Evolutionary conservation across 495 filamentous ascomycete species (phyloP).

Genomic region (Penicillium steckii): DNA sequence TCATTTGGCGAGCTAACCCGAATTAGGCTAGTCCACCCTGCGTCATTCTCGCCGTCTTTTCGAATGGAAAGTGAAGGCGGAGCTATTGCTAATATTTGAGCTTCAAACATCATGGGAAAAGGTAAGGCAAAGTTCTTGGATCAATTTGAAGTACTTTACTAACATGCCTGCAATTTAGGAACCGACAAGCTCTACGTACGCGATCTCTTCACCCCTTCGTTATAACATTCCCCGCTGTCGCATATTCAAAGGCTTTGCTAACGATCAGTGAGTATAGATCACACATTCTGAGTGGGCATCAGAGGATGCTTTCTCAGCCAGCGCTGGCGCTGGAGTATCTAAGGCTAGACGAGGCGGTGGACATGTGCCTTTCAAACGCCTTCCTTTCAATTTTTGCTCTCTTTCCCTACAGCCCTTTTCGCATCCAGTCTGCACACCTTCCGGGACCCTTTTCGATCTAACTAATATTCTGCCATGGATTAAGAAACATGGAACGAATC

Average conservation of each 20-base stretch:
- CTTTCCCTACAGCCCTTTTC: constrained; percentile 89
- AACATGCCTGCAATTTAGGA: constrained; percentile 35
- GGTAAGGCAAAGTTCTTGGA: constrained; percentile 32
- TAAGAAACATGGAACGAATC: constrained; percentile 87
- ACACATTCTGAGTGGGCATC: constrained; percentile 97
- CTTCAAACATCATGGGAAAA: constrained; percentile 53
- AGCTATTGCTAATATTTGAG: constrained; percentile 5
- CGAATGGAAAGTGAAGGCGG: constrained; percentile 3
- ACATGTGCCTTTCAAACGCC: constrained; percentile 72
- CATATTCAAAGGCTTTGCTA: constrained; percentile 17
- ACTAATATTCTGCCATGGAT: constrained; percentile 90
- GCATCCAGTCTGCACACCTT: constrained; percentile 77
- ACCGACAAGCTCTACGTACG: constrained; percentile 76
- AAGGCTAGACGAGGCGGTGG: constrained; percentile 46
- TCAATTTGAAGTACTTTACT: not conserved
- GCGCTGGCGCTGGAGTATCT: constrained; percentile 64
- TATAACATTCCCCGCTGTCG: constrained; percentile 4
- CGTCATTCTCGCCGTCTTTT: constrained; percentile 18
- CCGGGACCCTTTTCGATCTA: constrained; percentile 82
- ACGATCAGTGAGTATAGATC: constrained; percentile 52
- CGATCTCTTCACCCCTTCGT: not conserved
- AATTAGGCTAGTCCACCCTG: constrained; percentile 21
- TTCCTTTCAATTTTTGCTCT: constrained; percentile 98
- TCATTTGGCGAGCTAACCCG: constrained; percentile 12
- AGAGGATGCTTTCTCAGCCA: constrained; percentile 77